phyloP scores from a whole-genome alignment of 306 rosid genomes.

The Boehmeria nivea region DNA sequence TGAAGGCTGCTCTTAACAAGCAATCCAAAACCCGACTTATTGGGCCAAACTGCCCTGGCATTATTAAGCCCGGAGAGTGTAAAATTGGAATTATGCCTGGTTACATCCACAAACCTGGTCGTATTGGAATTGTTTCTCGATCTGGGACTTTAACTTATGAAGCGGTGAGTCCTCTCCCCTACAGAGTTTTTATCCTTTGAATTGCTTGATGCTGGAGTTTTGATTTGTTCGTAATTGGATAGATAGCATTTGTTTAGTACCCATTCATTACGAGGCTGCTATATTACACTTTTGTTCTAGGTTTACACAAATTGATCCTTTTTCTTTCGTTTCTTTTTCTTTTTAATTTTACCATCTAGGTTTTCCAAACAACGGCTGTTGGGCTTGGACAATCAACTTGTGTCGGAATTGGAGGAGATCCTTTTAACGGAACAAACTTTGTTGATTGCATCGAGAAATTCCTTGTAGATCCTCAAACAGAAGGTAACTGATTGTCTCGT shows the following conservation, averaged over 20 bases:
- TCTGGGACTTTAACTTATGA: conserved; percentile 99
- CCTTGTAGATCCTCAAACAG: conserved; percentile 88
- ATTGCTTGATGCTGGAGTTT: not conserved
- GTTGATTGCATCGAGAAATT: conserved; percentile 86
- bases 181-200: not conserved
- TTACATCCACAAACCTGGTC: conserved; percentile 95
- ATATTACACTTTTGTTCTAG: too few species aligned
- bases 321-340: not conserved
- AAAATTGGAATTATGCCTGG: conserved; percentile 99
- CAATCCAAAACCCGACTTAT: conserved; percentile 89
- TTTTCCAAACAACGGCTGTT: conserved; percentile 94
- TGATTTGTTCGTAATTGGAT: not conserved
- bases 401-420: conserved; percentile 99
- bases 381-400: conserved; percentile 99
- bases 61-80: conserved; percentile 99
- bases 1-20: conserved; percentile 85
- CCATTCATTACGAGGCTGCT: too few species aligned
- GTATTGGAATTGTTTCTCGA: conserved; percentile 96
- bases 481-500: conserved; percentile 42
- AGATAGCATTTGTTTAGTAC: too few species aligned
- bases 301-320: too few species aligned
- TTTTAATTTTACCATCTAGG: conserved; percentile 40
- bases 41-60: conserved; percentile 99
- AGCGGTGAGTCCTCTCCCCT: conserved; percentile 57
- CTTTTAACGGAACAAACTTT: conserved; percentile 97